Evolutionary conservation across 805 yeast species (phyloP).

Genomic region (Kodamaea nitidulidarum): DNA sequence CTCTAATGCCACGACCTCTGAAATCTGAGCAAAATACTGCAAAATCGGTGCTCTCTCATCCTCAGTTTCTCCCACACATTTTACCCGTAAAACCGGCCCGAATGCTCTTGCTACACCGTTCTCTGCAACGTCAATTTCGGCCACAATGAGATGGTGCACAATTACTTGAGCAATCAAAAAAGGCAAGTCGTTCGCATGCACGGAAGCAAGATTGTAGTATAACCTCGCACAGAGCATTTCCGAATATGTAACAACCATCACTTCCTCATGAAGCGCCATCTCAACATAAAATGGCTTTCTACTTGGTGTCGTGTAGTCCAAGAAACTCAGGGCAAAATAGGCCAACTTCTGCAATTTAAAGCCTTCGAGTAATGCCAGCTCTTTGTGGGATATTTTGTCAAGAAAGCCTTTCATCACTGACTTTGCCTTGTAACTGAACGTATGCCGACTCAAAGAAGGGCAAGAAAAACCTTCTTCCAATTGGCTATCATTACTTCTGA

Average conservation of each 20-base stretch:
- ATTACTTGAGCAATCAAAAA: constrained; percentile 51
- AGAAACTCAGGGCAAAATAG: background rate
- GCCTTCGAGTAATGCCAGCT: no score
- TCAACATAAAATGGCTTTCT: constrained; percentile 19
- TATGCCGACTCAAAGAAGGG: no score
- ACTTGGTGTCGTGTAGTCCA: background rate
- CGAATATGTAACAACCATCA: constrained; percentile 43
- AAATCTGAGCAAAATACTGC: background rate
- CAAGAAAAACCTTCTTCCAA: no score
- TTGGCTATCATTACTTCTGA: no score
- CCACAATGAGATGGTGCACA: constrained; percentile 25
- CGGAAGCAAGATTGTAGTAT: constrained; percentile 39
- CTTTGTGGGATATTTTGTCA: no score
- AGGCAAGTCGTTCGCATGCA: constrained; percentile 60
- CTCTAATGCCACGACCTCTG: background rate
- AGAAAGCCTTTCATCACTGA: no score
- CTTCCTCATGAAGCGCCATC: constrained; percentile 36
- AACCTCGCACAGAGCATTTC: constrained; percentile 37
- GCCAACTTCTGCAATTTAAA: no score
- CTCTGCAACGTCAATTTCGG: constrained; percentile 17
- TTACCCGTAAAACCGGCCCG: background rate
- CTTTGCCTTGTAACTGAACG: no score
- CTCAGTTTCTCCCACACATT: background rate
- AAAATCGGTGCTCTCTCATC: background rate
- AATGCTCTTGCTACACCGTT: background rate